These are phyloP conservation scores for Kwoniella pini DNA, from an alignment of 768 basidiomycete genomes.

Conservation along the genomic window DNA sequence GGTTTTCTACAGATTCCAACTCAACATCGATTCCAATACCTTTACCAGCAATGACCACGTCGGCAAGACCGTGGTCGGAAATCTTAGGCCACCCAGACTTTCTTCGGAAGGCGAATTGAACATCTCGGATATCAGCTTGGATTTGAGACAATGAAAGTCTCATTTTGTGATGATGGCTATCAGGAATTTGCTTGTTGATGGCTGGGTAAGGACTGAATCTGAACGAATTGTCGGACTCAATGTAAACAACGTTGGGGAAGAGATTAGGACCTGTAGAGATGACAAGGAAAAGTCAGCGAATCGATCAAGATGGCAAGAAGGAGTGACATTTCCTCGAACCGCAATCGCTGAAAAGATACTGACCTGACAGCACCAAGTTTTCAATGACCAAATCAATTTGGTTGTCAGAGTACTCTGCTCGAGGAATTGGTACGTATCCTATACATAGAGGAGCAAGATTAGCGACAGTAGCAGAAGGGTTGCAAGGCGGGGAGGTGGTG, in stretches of 20 bases:
- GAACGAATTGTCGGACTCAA: slow-evolving; percentile 69
- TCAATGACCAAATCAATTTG: slow-evolving; percentile 85
- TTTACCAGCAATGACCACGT: slow-evolving; percentile 69
- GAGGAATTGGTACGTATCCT: slow-evolving; percentile 73
- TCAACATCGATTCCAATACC: slow-evolving; percentile 67
- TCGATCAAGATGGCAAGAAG: slow-evolving; percentile 42
- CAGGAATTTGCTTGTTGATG: slow-evolving; percentile 59
- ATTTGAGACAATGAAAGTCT: slow-evolving; percentile 77
- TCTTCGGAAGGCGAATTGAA: slow-evolving; percentile 85
- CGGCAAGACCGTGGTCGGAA: slow-evolving; percentile 43
- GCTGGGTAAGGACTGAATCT: slow-evolving; percentile 77
- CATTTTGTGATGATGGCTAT: slow-evolving; percentile 67
- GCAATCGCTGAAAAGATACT: neutral
- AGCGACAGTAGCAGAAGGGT: neutral
- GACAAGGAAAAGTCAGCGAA: slow-evolving; percentile 9
- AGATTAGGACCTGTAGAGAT: slow-evolving; percentile 69
- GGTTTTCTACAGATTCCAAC: slow-evolving; percentile 54
- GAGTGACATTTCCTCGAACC: slow-evolving; percentile 53
- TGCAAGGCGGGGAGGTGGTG: neutral
- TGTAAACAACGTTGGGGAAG: slow-evolving; percentile 64
- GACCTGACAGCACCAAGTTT: slow-evolving; percentile 67
- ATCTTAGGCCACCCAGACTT: slow-evolving; percentile 77
- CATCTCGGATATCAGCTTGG: slow-evolving; percentile 85
- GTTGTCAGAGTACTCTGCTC: slow-evolving; percentile 90
- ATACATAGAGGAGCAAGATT: neutral